Conservation (phyloP, 2,329 filamentous ascomycete genomes). For the Pyricularia pennisetigena region DNA sequence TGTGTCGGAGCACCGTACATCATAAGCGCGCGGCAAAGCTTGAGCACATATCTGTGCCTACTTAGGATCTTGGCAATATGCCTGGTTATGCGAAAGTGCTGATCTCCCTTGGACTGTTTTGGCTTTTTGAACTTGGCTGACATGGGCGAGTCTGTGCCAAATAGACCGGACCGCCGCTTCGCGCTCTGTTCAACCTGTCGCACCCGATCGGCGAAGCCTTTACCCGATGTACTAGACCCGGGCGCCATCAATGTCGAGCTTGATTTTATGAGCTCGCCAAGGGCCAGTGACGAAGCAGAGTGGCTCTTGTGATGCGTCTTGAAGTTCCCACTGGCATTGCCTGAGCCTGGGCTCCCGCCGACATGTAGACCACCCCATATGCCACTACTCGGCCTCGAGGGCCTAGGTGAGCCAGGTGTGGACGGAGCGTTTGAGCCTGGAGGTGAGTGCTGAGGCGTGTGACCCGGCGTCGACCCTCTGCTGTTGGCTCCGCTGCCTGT, state of each 20-base stretch:
- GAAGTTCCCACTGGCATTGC: background rate
- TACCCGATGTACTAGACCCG: conserved; percentile 21
- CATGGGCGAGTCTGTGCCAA: background rate
- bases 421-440: conserved; percentile 1
- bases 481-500: conserved; percentile 16
- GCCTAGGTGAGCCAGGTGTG: background rate
- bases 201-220: conserved; percentile 26
- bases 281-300: background rate
- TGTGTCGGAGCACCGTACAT: conserved; percentile 84
- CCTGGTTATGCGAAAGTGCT: conserved; percentile 36
- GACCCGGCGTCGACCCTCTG: conserved; percentile 28
- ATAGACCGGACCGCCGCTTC: background rate
- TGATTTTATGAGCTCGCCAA: conserved; percentile 24
- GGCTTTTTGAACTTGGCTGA: background rate
- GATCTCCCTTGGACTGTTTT: conserved; percentile 10
- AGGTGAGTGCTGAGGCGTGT: conserved; percentile 30
- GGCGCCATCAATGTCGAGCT: conserved; percentile 38
- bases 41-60: conserved; percentile 73
- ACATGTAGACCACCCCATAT: background rate
- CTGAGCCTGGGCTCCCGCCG: background rate
- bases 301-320: background rate
- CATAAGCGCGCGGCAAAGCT: conserved; percentile 81
- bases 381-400: conserved; percentile 3
- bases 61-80: conserved; percentile 62
- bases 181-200: background rate